Evolutionary conservation across 306 rosid genomes (phyloP), one percentile per base, ranked within the genome.

Genomic region (Coriaria nepalensis): DNA sequence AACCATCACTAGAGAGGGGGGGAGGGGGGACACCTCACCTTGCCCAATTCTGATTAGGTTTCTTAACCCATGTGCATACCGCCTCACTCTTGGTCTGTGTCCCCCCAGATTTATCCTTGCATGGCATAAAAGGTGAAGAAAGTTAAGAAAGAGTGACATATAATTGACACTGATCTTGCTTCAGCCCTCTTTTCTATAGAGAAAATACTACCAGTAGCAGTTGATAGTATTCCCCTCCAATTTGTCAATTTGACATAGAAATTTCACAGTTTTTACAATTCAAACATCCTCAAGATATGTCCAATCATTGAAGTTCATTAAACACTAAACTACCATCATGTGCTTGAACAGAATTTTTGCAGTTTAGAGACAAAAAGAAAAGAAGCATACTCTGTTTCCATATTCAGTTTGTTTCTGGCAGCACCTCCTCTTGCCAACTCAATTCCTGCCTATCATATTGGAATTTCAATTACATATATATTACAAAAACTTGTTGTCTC

Each of bases 41-140:
- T 84, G 95, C 53, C 97, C 97, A 62, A 90, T 90, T 77, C 64
- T 74, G 60, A 73, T 84, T 55, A 84, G 74, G 71, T 60, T 85
- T 75, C 53, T 77, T 41, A 90, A 64, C 45, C 83, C 97, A 69
- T 66, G 64, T 11, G 95, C 93, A 64, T 81, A 84, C n/a, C 87
- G 73, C 72, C 80, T 84, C 64, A 84, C 70, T 74, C 67, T 77
- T 57, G 59, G 93, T 55, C 93, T 85, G 71, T 71, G 83, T 42
- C 73, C 79, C 14, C 73, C 78, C 13, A 84, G 77, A 77, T 81
- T 75, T 76, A 81, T 75, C 87, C 97, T 90, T 72, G 47, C 57
- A 66, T 44, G 73, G 40, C 11, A 74, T 13, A 61, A 61, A 58
- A 52, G 45, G 35, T 37, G 33, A 33, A 46, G 13, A 40, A 39